Evolutionary conservation across 179 eudicot species (phyloP).

Genomic region (Spergularia azorica): DNA sequence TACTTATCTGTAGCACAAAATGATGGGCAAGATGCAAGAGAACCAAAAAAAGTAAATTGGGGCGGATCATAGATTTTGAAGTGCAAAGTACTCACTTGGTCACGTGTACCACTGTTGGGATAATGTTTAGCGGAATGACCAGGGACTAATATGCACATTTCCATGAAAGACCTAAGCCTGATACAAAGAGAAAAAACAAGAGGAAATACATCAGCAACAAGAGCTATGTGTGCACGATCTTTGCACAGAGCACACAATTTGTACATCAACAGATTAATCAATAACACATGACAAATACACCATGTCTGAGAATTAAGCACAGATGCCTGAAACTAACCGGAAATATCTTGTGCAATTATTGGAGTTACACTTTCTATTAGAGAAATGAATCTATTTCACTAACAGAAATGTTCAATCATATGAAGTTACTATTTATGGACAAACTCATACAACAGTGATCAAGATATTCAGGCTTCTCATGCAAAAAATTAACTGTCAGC

Average conservation of each 20-base stretch:
- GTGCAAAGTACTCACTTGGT: conserved; percentile 44
- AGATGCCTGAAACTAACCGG: background rate
- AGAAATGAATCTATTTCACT: background rate
- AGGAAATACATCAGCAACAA: background rate
- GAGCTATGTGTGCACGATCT: background rate
- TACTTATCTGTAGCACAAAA: background rate
- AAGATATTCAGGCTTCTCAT: conserved; percentile 1
- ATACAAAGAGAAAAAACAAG: conserved; percentile 19
- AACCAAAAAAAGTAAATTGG: background rate
- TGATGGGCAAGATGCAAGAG: background rate
- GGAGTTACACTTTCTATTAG: background rate
- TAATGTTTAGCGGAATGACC: conserved; percentile 57
- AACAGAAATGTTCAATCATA: background rate
- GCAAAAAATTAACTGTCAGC: background rate
- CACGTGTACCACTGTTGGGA: conserved; percentile 38
- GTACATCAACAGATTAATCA: background rate
- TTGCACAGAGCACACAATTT: conserved; percentile 2
- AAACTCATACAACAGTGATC: background rate
- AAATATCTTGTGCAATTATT: background rate
- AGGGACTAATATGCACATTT: conserved; percentile 88
- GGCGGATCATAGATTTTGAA: background rate
- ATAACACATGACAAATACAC: background rate
- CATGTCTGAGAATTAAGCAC: background rate
- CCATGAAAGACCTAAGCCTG: conserved; percentile 97
- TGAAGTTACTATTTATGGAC: background rate